Percentiles rank a stretch among this genome's conserved stretches.
Evolutionary conservation across 495 filamentous ascomycete species (phyloP).

Genomic region (Aspergillus affinis): DNA sequence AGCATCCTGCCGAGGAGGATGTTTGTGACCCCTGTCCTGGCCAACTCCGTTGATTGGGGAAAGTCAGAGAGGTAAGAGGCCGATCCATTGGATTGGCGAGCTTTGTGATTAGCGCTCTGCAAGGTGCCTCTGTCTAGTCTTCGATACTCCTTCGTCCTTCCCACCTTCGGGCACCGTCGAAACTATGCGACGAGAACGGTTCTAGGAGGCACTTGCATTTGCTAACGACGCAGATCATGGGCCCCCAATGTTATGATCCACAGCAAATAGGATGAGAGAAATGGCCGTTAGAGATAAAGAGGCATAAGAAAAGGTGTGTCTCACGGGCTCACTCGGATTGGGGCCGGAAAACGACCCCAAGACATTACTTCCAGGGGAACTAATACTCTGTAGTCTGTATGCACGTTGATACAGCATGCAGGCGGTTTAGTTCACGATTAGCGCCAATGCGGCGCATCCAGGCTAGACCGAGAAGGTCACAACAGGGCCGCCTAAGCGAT

Average conservation of each 20-base stretch:
- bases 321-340: background rate
- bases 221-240: background rate
- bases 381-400: background rate
- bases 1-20: background rate
- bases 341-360: background rate
- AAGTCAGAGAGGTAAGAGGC: background rate
- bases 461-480: background rate
- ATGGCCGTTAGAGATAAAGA: background rate
- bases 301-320: background rate
- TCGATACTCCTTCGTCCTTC: background rate
- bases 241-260: background rate
- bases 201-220: background rate
- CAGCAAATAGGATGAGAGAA: too few species aligned
- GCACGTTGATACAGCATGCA: background rate
- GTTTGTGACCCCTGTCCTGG: background rate
- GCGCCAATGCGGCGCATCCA: background rate
- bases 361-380: background rate
- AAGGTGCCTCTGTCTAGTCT: background rate
- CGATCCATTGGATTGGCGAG: background rate
- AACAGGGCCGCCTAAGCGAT: background rate
- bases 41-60: background rate
- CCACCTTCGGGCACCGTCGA: background rate
- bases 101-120: too few species aligned
- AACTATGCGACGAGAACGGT: background rate
- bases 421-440: background rate